These are phyloP conservation scores for Bruguiera parviflora DNA, from an alignment of 345 rosid genomes.

Conservation along the genomic window DNA sequence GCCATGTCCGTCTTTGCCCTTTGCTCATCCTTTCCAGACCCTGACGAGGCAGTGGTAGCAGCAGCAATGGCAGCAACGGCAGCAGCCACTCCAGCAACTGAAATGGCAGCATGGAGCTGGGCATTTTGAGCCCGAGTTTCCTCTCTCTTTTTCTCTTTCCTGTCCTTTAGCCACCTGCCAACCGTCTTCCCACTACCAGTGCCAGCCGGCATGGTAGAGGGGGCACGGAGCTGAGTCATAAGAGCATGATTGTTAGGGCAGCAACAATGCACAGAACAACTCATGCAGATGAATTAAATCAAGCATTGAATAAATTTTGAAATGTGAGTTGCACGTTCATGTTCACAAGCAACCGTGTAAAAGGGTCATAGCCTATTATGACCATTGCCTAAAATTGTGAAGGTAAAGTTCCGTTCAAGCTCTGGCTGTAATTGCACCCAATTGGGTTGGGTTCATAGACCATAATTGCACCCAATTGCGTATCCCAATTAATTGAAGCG, in stretches of 20 bases:
- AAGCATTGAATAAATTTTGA: too few relatives aligned
- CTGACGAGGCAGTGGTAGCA: conserved; percentile 64
- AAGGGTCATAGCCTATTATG: neutral
- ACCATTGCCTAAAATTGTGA: neutral
- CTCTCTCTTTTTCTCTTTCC: conserved; percentile 87
- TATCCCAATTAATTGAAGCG: neutral
- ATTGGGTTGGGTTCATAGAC: neutral
- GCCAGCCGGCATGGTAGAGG: conserved; percentile 14
- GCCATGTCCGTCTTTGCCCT: conserved; percentile 77
- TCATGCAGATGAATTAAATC: neutral
- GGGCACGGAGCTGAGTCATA: conserved; percentile 38
- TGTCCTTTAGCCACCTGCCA: conserved; percentile 78
- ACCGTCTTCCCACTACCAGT: conserved; percentile 68
- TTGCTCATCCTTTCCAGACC: conserved; percentile 65
- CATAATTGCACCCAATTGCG: neutral
- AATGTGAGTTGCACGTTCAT: too few relatives aligned
- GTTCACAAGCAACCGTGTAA: too few relatives aligned
- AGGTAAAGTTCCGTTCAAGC: too few relatives aligned
- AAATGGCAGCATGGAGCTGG: conserved; percentile 72
- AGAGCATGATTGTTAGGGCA: conserved; percentile 38
- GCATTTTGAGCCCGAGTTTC: conserved; percentile 79
- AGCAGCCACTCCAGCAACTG: conserved; percentile 80
- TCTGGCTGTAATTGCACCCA: too few relatives aligned
- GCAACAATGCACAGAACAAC: conserved; percentile 45
- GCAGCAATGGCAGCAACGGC: conserved; percentile 88